Evolutionary conservation across 805 yeast genomes (phyloP).

Genomic region (Suhomyces pyralidae): DNA sequence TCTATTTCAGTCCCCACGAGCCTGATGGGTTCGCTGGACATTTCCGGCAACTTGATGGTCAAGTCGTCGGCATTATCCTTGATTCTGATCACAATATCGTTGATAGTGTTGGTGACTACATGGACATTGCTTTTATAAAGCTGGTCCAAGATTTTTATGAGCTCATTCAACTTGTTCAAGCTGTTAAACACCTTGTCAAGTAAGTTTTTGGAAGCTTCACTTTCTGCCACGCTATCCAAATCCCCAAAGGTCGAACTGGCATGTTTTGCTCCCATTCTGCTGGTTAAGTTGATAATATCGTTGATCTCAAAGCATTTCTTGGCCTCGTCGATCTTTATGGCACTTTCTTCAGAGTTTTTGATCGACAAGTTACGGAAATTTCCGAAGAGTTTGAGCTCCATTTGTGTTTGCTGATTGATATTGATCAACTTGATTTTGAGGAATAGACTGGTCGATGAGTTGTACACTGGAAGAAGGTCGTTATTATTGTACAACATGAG

Average conservation of each 20-base stretch:
- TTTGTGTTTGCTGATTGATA: constrained; percentile 11
- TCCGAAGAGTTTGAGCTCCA: constrained; percentile 26
- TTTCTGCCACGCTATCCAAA: not conserved
- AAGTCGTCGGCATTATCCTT: constrained; percentile 18
- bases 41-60: constrained; percentile 13
- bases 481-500: constrained; percentile 22
- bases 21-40: constrained; percentile 3
- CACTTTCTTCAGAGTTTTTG: constrained; percentile 16
- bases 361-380: constrained; percentile 24
- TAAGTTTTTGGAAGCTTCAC: constrained; percentile 9
- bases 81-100: constrained; percentile 27
- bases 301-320: constrained; percentile 26
- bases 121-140: constrained; percentile 25
- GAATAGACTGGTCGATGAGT: constrained; percentile 33
- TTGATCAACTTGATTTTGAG: constrained; percentile 26
- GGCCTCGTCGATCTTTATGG: constrained; percentile 20
- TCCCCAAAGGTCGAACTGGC: not conserved
- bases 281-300: constrained; percentile 26
- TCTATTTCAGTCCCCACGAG: not conserved
- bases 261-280: constrained; percentile 17
- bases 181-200: constrained; percentile 26
- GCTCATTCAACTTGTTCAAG: constrained; percentile 28
- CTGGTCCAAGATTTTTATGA: constrained; percentile 34
- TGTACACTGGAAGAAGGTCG: constrained; percentile 30
- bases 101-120: constrained; percentile 24